Evolutionary conservation across 164 flowering plant species (phyloP), one percentile per base, ranked within the genome.

Genomic region (Tinospora cordifolia): DNA sequence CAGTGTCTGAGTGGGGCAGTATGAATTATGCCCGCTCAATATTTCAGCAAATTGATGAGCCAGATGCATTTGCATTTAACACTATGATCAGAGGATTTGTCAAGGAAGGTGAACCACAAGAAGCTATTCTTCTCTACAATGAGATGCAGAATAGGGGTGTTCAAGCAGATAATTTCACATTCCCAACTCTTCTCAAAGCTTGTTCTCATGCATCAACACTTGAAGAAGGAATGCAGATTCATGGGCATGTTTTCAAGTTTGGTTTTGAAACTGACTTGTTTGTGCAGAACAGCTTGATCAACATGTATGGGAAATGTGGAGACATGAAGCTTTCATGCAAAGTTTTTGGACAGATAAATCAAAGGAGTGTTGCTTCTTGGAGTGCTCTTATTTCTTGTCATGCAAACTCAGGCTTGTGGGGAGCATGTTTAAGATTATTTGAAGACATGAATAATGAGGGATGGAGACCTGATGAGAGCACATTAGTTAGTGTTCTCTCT

Each of bases 261-360:
- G 95, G 92, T 2, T 78, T 88, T 69, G 78, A 74, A 54, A 79
- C 68, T 65, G 92, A 91, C 78, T 19, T 84, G 65, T 89, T 77
- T 84, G 90, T 87, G 74, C 93, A 88, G 78, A 93, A 89, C 66
- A 87, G 93, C 71, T 84, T 93, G 87, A 83, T 91, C 76, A 89
- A 75, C 72, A 71, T 89, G 87, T 89, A 91, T 79, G 98, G 93
- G 9, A 89, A 86, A 69, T 86, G 90, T 74, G 81, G 83, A 54
- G 67, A 81, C 51, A 74, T 85, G 24, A 77, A 73, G 39, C 72
- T 75, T n/a, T 80, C 86, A 44, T 70, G 80, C 68, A 72, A 64
- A 14, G 85, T 87, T 62, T 93, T 93, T 74, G 82, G 82, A 65
- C 74, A 70, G 63, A 83, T 87, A 87, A 83, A 75, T 66, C 70